These are phyloP conservation scores for Hypoxylon trugodes DNA, from an alignment of 495 filamentous ascomycete genomes.

Conservation along the genomic window DNA sequence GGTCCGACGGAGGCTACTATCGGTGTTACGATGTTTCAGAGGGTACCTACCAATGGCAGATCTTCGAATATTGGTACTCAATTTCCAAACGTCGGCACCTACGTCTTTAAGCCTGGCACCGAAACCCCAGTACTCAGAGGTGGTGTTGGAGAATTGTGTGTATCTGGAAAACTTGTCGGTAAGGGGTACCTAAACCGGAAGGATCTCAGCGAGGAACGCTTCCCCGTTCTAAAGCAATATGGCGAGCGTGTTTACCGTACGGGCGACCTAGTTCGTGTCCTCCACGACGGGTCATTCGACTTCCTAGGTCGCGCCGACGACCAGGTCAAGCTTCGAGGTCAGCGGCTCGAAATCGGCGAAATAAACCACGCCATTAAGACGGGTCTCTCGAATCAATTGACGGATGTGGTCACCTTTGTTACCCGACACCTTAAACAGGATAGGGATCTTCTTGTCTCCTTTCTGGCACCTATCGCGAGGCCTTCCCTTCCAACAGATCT, in stretches of 20 bases:
- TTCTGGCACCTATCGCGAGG: constrained; percentile 56
- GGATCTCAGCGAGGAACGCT: constrained; percentile 70
- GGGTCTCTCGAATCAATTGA: constrained; percentile 48
- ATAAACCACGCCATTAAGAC: constrained; percentile 72
- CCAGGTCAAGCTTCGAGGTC: constrained; percentile 82
- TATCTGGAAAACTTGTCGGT: constrained; percentile 85
- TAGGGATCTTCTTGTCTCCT: constrained; percentile 75
- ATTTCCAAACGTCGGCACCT: constrained; percentile 83
- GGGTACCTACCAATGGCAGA: constrained; percentile 74
- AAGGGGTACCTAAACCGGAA: constrained; percentile 85
- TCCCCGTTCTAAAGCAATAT: constrained; percentile 63
- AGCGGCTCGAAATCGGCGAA: constrained; percentile 79
- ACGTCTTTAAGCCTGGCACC: constrained; percentile 75
- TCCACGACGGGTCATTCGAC: constrained; percentile 74
- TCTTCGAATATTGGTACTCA: constrained; percentile 86
- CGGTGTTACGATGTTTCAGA: constrained; percentile 80
- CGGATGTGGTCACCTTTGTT: constrained; percentile 72
- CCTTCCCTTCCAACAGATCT: constrained; percentile 17
- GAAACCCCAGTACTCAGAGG: constrained; percentile 77
- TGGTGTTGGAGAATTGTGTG: constrained; percentile 84
- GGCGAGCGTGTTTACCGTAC: constrained; percentile 73
- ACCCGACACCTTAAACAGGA: constrained; percentile 67
- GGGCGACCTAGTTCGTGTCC: constrained; percentile 78
- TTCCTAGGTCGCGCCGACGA: constrained; percentile 81
- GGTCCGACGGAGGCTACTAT: constrained; percentile 94